Evolutionary conservation across 73 alveolate genomes (phyloP), one percentile per base, ranked within the genome.

Genomic region (Blepharisma japonicum): DNA sequence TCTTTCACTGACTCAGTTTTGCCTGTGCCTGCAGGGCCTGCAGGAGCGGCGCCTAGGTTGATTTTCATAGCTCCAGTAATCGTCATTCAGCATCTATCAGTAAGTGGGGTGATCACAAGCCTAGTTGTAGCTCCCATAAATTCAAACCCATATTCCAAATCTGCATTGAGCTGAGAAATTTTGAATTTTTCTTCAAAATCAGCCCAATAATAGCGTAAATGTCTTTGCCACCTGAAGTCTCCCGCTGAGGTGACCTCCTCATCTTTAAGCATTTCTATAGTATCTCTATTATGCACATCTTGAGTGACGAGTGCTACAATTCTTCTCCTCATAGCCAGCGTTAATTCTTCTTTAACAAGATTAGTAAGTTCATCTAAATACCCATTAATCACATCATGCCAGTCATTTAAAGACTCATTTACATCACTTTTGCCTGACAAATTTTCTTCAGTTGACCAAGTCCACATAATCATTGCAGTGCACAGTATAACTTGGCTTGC

Each of bases 1-100:
- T 91, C 97, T 67, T 91, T 91, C 96, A 98, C 92, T 56, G 98
- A 89, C 79, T 97, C 99, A 3, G 99, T 96, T 90, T 96, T 96
- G 6, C 99, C 99, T 6, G 99, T 96, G 45, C 99, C 99, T 5
- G 99, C 99, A 0, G 99, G 99, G 27, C 99, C 99, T 9, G 91
- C 92, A 25, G 94, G 95, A 14, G 97, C 94, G 39, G 97, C 97
- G 6, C 98, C 98, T 77, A 88, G 76, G 71, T 93, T 93, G 6
- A 93, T 56, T 55, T 91, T 82, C 51, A 92, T 70, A 32, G 98
- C 97, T 23, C 97, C 97, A 81, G 97, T 95, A 27, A 94, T 68
- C 25, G 98, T 95, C 91, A 92, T 83, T 87, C 91, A 91, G 85
- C 99, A 95, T 67, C 98, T 83, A 83, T 95, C 99, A 51, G 99